A percentile compares a stretch with the other conserved stretches of the same genome.
Evolutionary conservation across 2,329 filamentous ascomycete genomes (phyloP).

Genomic region (Penicillium sumatraense): DNA sequence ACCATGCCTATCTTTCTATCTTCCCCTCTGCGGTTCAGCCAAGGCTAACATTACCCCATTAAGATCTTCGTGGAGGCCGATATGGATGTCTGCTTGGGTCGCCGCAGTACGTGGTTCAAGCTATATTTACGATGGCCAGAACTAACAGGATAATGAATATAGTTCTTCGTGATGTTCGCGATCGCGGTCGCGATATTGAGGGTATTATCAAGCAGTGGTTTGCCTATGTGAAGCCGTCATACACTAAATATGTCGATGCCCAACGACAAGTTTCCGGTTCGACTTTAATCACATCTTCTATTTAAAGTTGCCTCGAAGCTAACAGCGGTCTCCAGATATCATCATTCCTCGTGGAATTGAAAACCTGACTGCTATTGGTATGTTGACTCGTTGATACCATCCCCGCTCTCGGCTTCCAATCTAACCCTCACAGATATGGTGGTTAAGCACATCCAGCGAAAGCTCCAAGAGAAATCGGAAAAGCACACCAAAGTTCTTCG

Average conservation of each 20-base stretch:
- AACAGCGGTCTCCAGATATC: slow-evolving; percentile 64
- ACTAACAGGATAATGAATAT: slow-evolving; percentile 8
- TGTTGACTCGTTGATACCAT: slow-evolving; percentile 6
- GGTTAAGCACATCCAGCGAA: slow-evolving; percentile 87
- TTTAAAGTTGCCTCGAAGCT: slow-evolving; percentile 2
- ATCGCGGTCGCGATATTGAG: slow-evolving; percentile 88
- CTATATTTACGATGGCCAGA: neutral
- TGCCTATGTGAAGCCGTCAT: slow-evolving; percentile 93
- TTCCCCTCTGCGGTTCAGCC: neutral
- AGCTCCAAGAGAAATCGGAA: slow-evolving; percentile 81
- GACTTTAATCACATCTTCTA: too few species aligned
- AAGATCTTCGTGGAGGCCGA: slow-evolving; percentile 96
- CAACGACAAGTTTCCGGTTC: slow-evolving; percentile 81
- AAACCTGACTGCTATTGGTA: slow-evolving; percentile 83
- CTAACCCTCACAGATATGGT: slow-evolving; percentile 72
- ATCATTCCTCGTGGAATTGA: slow-evolving; percentile 95
- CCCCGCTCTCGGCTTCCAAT: neutral
- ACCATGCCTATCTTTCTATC: slow-evolving; percentile 24
- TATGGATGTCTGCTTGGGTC: slow-evolving; percentile 86
- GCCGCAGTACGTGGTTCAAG: slow-evolving; percentile 67
- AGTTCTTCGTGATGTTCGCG: slow-evolving; percentile 86
- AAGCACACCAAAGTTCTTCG: slow-evolving; percentile 80
- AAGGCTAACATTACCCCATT: slow-evolving; percentile 1
- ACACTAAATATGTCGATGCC: slow-evolving; percentile 89
- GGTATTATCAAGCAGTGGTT: slow-evolving; percentile 99